Base-by-base conservation (phyloP, 345 rosid species). In the Isatis tinctoria region DNA sequence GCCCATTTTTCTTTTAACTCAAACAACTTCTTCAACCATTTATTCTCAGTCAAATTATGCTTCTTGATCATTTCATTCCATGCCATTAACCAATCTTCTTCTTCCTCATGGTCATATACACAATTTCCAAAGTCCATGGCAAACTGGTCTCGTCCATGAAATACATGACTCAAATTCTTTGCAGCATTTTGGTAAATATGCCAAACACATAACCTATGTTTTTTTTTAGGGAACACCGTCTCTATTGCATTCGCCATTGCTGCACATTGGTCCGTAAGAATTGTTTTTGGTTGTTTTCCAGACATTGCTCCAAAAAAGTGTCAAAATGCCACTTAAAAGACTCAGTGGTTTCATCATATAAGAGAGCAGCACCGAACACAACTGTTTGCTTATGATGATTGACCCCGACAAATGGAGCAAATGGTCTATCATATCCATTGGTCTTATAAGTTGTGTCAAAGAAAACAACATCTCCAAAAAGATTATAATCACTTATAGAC, bases 51-150 rank as follows among this genome's bases (percentile, higher is more conserved):
- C n/a, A n/a, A n/a, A n/a, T n/a, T n/a, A n/a, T n/a, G n/a, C n/a
- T n/a, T 41, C 52, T 27, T 1, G 13, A 61, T 35, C 68, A 63
- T 44, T 8, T 28, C 13, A 63, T 4, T 44, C 54, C 39, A 63
- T 17, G 68, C 39, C 6, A n/a, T n/a, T 63, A 63, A 44, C 68
- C 54, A 63, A 4, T 63, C 26, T 63, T 16, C 40, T 43, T 63
- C 40, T n/a, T 44, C 36, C 40, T 44, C 53, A 10, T 63, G 68
- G 54, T 63, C 53, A 63, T 44, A 63, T 63, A 44, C 54, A 63
- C 68, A 63, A 4, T 63, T 49, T 22, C 56, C 28, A 61, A 61
- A 61, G 4, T 41, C 35, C 17, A 8, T 61, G 51, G 51, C 51
- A 61, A 40, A 61, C 32, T 41, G 18, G 3, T 22, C 11, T 11